Evolutionary conservation across 2,329 filamentous ascomycete genomes (phyloP).

Genomic region (Neofusicoccum sp.): DNA sequence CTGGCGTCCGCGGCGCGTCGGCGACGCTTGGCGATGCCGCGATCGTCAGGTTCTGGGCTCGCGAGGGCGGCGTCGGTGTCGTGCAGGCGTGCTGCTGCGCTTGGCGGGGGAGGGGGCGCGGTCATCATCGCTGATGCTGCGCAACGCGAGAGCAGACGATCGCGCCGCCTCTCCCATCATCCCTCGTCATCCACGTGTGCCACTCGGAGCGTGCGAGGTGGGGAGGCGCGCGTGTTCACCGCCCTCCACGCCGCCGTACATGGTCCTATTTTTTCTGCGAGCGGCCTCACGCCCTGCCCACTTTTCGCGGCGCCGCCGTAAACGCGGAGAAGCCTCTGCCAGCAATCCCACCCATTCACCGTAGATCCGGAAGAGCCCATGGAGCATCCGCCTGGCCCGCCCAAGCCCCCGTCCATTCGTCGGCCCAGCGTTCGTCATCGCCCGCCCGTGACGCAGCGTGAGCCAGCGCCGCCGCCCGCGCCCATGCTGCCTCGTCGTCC

Average conservation of each 20-base stretch:
- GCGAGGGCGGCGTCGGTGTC: not conserved
- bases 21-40: too few relatives aligned
- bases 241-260: not conserved
- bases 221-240: conserved; percentile 5
- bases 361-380: conserved; percentile 6
- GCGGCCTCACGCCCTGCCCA: not conserved
- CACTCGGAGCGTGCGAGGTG: not conserved
- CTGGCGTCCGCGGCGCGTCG: not conserved
- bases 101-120: conserved; percentile 12
- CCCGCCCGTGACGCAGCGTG: not conserved
- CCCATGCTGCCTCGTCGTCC: not conserved
- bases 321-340: not conserved
- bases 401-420: not conserved
- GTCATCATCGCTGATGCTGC: not conserved
- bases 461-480: not conserved
- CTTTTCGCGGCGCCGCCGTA: not conserved
- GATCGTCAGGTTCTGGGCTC: conserved; percentile 15
- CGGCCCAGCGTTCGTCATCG: conserved; percentile 11
- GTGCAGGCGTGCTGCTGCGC: conserved; percentile 8
- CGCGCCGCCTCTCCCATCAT: not conserved
- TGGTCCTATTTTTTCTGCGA: not conserved
- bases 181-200: conserved; percentile 6
- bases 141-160: too few relatives aligned
- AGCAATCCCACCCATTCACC: not conserved
- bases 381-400: conserved; percentile 5